Evolutionary conservation across 257 asterid species (phyloP).

Genomic region (Capsicum chinense): DNA sequence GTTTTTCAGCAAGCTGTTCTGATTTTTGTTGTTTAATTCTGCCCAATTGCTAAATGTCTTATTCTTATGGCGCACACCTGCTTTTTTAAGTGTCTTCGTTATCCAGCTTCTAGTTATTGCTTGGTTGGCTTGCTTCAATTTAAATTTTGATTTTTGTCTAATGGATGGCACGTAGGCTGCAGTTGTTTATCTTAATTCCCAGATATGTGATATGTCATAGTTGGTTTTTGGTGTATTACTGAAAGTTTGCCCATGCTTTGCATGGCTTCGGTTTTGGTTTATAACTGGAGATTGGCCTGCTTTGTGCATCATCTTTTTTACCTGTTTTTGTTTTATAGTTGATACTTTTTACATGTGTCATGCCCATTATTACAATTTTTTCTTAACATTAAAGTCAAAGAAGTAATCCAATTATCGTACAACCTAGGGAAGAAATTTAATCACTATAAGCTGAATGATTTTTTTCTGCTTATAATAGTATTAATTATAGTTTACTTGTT

Average conservation of each 20-base stretch:
- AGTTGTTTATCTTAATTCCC: neutral
- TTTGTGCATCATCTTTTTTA: neutral
- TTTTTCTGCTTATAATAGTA: no score
- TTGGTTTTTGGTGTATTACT: no score
- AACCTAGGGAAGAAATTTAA: neutral
- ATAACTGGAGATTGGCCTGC: neutral
- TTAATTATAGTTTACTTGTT: constrained; percentile 6
- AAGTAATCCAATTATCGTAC: neutral
- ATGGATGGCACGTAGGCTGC: neutral
- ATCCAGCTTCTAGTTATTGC: neutral
- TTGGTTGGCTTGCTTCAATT: neutral
- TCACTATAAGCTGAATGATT: neutral
- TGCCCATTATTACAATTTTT: neutral
- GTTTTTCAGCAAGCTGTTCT: neutral
- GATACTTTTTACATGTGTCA: neutral
- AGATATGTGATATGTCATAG: no score
- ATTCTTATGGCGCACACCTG: neutral
- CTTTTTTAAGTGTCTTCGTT: neutral
- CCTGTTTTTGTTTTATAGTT: no score
- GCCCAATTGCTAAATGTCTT: neutral
- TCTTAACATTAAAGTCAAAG: neutral
- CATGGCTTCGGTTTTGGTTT: no score
- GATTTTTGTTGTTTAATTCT: neutral
- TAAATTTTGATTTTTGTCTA: neutral
- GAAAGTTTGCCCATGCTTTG: no score